These are phyloP conservation scores for Sugiyamaella marilandica DNA, from an alignment of 805 yeast species.

Conservation along the genomic window DNA sequence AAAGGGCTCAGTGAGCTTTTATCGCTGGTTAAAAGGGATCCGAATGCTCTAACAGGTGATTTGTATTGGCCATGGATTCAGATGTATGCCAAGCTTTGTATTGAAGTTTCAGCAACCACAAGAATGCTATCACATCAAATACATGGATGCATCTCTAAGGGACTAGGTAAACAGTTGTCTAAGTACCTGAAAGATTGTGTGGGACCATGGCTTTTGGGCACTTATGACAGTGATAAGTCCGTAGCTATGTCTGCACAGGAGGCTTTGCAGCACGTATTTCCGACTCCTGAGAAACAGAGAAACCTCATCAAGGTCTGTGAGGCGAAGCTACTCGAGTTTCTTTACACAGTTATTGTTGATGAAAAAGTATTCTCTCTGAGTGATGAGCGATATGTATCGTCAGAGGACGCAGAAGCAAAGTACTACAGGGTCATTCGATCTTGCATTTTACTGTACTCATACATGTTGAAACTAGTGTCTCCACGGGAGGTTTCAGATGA, in stretches of 20 bases:
- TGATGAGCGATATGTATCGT: constrained; percentile 65
- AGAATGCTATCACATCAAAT: constrained; percentile 59
- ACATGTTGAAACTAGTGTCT: constrained; percentile 21
- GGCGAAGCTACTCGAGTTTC: constrained; percentile 50
- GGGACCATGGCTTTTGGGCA: constrained; percentile 69
- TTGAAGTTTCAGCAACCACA: constrained; percentile 64
- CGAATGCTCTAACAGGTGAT: constrained; percentile 45
- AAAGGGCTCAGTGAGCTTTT: constrained; percentile 61
- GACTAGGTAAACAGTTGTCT: constrained; percentile 51
- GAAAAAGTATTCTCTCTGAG: constrained; percentile 64
- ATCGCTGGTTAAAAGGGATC: constrained; percentile 29
- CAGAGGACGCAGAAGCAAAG: constrained; percentile 62
- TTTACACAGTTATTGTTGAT: constrained; percentile 45
- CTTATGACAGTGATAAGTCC: constrained; percentile 61
- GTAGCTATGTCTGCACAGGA: constrained; percentile 50
- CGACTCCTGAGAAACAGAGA: constrained; percentile 47
- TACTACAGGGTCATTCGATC: constrained; percentile 54
- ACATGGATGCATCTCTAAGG: constrained; percentile 50
- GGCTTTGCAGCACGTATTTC: constrained; percentile 51
- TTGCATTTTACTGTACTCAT: constrained; percentile 45
- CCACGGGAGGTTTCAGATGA: neutral
- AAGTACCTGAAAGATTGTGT: constrained; percentile 67
- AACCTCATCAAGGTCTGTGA: constrained; percentile 59
- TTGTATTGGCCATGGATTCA: constrained; percentile 68
- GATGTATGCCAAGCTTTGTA: constrained; percentile 70